Evolutionary conservation across 495 filamentous ascomycete genomes (phyloP), one percentile per base, ranked within the genome.

Genomic region (Parathielavia hyrcaniae): DNA sequence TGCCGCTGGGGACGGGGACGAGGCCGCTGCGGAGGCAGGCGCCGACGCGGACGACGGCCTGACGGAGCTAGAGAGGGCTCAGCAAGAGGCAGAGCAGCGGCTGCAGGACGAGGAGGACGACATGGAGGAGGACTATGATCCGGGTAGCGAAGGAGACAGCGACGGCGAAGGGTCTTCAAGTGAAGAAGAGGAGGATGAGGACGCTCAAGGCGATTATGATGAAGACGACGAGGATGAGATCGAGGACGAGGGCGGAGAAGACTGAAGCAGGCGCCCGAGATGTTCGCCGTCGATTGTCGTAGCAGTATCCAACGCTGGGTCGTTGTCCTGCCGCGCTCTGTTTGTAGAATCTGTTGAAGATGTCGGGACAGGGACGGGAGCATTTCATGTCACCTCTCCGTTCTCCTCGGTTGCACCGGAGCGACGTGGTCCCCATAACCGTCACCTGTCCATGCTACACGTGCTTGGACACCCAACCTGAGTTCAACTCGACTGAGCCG

Each of bases 111-210:
- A 83, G 4, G 87, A 90, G 60, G 90, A 95, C 57, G 90, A 95
- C 64, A 83, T 89, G 23, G 91, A 92, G 62, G 91, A 95, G 69
- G 91, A 95, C 61, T 93, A 91, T 70, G 85, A 91, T 64, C 89
- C 88, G 4, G 89, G 86, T 1, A 87, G 83, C 60, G 88, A 86
- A 0, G 85, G 76, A 5, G 85, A 88, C 8, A 89, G 83, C 59
- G 89, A 88, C 22, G 87, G 86, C 5, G 82, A 77, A 35, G 88
- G 83, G 4, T 81, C 75, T 32, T 59, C 59, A 1, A 75, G 69
- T 50, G 81, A 80, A 0, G 77, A 77, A 10, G 79, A 71, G 4
- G 79, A 78, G 1, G 79, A 78, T 32, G 78, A 75, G 11, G 76
- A 77, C 19, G 74, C 61, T 0, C 78, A 75, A 13, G 77, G 73